These are phyloP conservation scores for Lachancea thermotolerans DNA, from an alignment of 805 yeast genomes.

Conservation along the genomic window DNA sequence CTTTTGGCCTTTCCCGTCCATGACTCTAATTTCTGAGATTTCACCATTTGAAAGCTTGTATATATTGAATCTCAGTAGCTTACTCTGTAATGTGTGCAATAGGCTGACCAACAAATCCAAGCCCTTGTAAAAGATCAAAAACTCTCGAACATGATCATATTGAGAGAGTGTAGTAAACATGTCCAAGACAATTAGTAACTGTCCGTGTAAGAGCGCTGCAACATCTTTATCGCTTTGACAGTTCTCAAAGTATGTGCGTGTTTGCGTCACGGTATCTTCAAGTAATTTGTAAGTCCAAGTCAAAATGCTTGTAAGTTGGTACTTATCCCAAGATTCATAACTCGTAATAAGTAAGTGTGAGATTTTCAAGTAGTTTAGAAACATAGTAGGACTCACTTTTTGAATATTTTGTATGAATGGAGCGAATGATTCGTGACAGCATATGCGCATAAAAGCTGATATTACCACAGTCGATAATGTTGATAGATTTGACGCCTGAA, in stretches of 20 bases:
- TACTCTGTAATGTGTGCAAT: slow-evolving; percentile 29
- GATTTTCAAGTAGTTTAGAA: slow-evolving; percentile 19
- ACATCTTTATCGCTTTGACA: slow-evolving; percentile 12
- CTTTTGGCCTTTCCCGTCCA: slow-evolving; percentile 20
- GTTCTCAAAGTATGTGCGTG: slow-evolving; percentile 22
- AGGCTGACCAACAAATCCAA: slow-evolving; percentile 29
- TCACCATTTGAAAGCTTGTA: slow-evolving; percentile 20
- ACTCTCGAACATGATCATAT: slow-evolving; percentile 33
- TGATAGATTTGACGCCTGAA: slow-evolving; percentile 5
- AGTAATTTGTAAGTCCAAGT: slow-evolving; percentile 35
- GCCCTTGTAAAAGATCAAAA: slow-evolving; percentile 33
- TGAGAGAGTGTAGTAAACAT: slow-evolving; percentile 29
- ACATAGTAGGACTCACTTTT: slow-evolving; percentile 7
- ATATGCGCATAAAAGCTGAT: slow-evolving; percentile 25
- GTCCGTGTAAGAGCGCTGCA: slow-evolving; percentile 25
- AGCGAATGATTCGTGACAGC: slow-evolving; percentile 33
- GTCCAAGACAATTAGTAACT: slow-evolving; percentile 28
- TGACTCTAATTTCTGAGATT: slow-evolving; percentile 17
- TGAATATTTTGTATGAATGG: slow-evolving; percentile 23
- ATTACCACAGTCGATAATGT: slow-evolving; percentile 13
- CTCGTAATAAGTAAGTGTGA: slow-evolving; percentile 34
- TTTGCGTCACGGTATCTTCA: slow-evolving; percentile 16
- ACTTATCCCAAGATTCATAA: slow-evolving; percentile 32
- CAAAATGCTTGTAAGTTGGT: slow-evolving; percentile 34
- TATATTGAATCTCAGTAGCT: slow-evolving; percentile 30